phyloP scores from a whole-genome alignment of 1,284 basidiomycete genomes.

The Anthracocystis setariae region DNA sequence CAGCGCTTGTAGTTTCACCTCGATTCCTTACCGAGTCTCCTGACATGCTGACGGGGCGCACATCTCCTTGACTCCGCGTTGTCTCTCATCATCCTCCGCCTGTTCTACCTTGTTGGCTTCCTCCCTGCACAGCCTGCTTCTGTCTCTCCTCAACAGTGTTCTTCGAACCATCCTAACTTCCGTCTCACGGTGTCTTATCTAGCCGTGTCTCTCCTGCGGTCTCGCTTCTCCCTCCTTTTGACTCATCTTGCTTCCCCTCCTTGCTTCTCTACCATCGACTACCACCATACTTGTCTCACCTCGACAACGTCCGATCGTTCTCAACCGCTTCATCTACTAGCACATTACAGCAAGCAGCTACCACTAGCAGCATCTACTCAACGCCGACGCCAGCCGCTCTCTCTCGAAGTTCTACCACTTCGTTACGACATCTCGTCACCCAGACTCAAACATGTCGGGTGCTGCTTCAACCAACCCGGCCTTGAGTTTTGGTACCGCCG shows the following conservation, averaged over 20 bases:
- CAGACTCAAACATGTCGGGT: slow-evolving; percentile 28
- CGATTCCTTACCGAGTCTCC: slow-evolving; percentile 20
- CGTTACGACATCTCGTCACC: neutral
- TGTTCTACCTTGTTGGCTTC: slow-evolving; percentile 6
- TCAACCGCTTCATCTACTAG: slow-evolving; percentile 9
- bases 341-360: neutral
- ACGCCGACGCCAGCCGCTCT: neutral
- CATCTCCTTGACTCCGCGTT: slow-evolving; percentile 17
- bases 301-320: slow-evolving; percentile 18
- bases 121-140: neutral
- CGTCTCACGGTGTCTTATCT: slow-evolving; percentile 48
- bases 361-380: neutral
- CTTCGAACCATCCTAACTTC: slow-evolving; percentile 33
- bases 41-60: slow-evolving; percentile 38
- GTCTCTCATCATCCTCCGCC: slow-evolving; percentile 30
- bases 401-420: neutral
- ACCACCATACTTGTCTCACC: slow-evolving; percentile 44
- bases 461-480: slow-evolving; percentile 45
- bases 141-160: slow-evolving; percentile 13
- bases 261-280: slow-evolving; percentile 19
- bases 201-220: slow-evolving; percentile 50
- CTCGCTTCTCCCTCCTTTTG: slow-evolving; percentile 23
- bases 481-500: slow-evolving; percentile 37
- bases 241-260: slow-evolving; percentile 25
- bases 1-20: slow-evolving; percentile 32